phyloP scores from a whole-genome alignment of 2,329 filamentous ascomycete genomes.

The Elsinoe arachidis region DNA sequence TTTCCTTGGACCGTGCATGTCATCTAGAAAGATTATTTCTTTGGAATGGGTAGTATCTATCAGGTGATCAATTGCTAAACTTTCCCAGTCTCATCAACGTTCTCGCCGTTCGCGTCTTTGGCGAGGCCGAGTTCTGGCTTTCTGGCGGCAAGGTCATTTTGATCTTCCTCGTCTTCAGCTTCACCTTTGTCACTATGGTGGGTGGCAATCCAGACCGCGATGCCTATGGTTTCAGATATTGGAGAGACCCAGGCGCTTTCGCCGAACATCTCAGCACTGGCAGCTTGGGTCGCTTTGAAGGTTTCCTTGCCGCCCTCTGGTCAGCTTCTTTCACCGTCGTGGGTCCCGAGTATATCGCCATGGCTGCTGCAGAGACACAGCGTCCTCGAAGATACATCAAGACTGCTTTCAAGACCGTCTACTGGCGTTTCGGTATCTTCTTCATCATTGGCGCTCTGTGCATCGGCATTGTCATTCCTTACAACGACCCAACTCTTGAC shows the following conservation, averaged over 20 bases:
- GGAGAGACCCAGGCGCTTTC: slow-evolving; percentile 25
- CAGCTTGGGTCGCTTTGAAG: slow-evolving; percentile 26
- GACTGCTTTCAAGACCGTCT: slow-evolving; percentile 42
- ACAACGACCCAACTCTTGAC: slow-evolving; percentile 23
- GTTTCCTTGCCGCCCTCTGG: slow-evolving; percentile 28
- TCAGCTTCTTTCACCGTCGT: slow-evolving; percentile 40
- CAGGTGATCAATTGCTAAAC: slow-evolving; percentile 14
- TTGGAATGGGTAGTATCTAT: background rate
- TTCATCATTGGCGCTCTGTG: slow-evolving; percentile 40
- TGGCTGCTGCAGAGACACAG: slow-evolving; percentile 42
- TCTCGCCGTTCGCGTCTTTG: slow-evolving; percentile 37
- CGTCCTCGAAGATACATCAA: slow-evolving; percentile 39
- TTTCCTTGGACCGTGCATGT: background rate
- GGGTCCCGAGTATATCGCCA: slow-evolving; percentile 41
- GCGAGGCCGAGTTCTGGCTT: slow-evolving; percentile 45
- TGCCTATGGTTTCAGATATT: slow-evolving; percentile 36
- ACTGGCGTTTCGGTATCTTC: slow-evolving; percentile 40
- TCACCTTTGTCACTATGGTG: slow-evolving; percentile 19
- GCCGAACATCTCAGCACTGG: slow-evolving; percentile 24
- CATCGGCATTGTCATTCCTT: slow-evolving; percentile 34
- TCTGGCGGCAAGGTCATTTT: slow-evolving; percentile 40
- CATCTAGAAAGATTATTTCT: background rate
- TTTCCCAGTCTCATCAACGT: slow-evolving; percentile 30
- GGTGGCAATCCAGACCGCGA: slow-evolving; percentile 30
- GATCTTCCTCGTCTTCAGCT: slow-evolving; percentile 32